Evolutionary conservation across 805 yeast species (phyloP).

Genomic region (Jamesozyma piceae): DNA sequence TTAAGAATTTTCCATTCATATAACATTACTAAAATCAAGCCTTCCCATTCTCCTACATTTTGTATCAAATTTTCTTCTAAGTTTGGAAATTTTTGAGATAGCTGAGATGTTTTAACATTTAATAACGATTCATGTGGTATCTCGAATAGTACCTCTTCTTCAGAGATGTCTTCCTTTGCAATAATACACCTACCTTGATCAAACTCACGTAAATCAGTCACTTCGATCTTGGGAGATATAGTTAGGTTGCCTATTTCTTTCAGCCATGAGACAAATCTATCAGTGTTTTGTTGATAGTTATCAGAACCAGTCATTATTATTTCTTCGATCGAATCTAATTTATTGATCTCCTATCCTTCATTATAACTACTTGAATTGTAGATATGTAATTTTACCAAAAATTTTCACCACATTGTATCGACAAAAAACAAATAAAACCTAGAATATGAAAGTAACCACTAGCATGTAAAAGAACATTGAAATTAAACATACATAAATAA

Average conservation of each 20-base stretch:
- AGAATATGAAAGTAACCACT: too few relatives aligned
- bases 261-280: conserved; percentile 40
- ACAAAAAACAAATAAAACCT: too few relatives aligned
- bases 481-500: too few relatives aligned
- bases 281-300: conserved; percentile 29
- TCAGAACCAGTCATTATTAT: conserved; percentile 8
- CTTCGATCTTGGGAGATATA: conserved; percentile 46
- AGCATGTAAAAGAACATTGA: too few relatives aligned
- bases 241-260: conserved; percentile 30
- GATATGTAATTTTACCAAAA: too few relatives aligned
- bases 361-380: too few relatives aligned
- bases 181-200: conserved; percentile 73
- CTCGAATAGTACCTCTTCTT: conserved; percentile 57
- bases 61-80: conserved; percentile 31
- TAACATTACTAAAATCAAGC: conserved; percentile 56
- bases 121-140: conserved; percentile 54
- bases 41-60: conserved; percentile 60
- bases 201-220: conserved; percentile 49
- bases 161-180: conserved; percentile 50
- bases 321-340: too few relatives aligned
- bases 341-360: not conserved
- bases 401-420: too few relatives aligned
- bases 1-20: conserved; percentile 46
- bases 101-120: conserved; percentile 48
- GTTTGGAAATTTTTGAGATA: conserved; percentile 31